phyloP scores from a whole-genome alignment of 2,329 filamentous ascomycete species.

The Clonostachys byssicola region DNA sequence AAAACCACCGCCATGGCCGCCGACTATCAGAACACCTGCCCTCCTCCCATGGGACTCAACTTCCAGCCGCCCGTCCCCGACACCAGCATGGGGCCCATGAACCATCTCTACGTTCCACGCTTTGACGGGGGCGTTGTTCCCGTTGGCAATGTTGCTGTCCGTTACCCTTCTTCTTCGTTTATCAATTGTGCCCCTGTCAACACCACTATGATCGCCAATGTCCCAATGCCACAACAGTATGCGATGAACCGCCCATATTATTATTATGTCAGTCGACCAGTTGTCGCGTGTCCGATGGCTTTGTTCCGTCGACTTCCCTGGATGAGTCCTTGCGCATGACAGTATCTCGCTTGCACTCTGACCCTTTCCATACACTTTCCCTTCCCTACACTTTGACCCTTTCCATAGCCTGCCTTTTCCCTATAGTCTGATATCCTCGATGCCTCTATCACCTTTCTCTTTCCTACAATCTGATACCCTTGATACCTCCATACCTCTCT shows the following conservation, averaged over 20 bases:
- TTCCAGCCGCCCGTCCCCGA: slow-evolving; percentile 57
- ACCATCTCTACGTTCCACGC: slow-evolving; percentile 52
- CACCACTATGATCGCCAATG: too few species aligned
- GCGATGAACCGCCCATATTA: too few species aligned
- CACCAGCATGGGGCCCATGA: slow-evolving; percentile 49
- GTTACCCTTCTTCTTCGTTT: not conserved
- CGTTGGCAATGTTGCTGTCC: not conserved
- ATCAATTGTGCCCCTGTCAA: not conserved
- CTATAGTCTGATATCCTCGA: not conserved
- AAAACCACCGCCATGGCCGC: slow-evolving; percentile 22
- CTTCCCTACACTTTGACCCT: not conserved
- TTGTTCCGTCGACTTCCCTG: too few species aligned
- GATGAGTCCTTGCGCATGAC: too few species aligned
- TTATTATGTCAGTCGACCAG: too few species aligned
- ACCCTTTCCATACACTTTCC: not conserved
- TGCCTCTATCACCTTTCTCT: not conserved
- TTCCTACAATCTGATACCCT: not conserved
- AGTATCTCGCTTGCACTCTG: not conserved
- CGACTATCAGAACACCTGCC: slow-evolving; percentile 33
- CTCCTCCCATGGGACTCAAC: slow-evolving; percentile 37
- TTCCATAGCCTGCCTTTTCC: not conserved
- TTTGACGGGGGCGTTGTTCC: slow-evolving; percentile 29
- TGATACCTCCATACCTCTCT: not conserved
- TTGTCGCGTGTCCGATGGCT: too few species aligned
- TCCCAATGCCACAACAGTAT: too few species aligned